Evolutionary conservation across 495 filamentous ascomycete genomes (phyloP).

Genomic region (Penicillium canescens): DNA sequence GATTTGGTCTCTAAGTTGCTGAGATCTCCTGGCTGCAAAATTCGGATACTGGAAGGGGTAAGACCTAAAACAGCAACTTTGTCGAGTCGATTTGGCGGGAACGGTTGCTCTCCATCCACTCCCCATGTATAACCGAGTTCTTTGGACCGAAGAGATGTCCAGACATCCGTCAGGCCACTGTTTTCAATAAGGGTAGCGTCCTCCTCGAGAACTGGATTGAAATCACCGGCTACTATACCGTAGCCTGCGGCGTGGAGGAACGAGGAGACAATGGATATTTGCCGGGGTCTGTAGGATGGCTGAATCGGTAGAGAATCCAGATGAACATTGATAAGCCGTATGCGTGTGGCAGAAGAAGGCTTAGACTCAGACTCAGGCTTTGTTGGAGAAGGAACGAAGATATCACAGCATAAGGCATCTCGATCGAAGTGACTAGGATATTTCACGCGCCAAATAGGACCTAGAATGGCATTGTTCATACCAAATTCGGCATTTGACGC

Average conservation of each 20-base stretch:
- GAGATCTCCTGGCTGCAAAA: slow-evolving; percentile 1
- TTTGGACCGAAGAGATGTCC: slow-evolving; percentile 13
- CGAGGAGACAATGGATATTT: slow-evolving; percentile 17
- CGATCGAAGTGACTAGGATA: slow-evolving; percentile 19
- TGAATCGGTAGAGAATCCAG: slow-evolving; percentile 23
- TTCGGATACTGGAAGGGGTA: slow-evolving; percentile 11
- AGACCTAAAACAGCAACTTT: slow-evolving; percentile 21
- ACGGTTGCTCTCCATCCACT: slow-evolving; percentile 15
- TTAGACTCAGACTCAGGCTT: too few relatives aligned
- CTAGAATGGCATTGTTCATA: slow-evolving; percentile 2
- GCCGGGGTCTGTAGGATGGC: slow-evolving; percentile 22
- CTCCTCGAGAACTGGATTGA: slow-evolving; percentile 27
- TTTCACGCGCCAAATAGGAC: slow-evolving; percentile 19
- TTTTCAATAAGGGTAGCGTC: slow-evolving; percentile 13
- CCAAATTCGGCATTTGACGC: neutral
- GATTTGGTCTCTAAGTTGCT: neutral
- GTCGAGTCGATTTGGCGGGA: slow-evolving; percentile 24
- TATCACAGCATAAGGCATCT: slow-evolving; percentile 27
- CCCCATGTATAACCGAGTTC: slow-evolving; percentile 24
- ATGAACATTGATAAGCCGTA: slow-evolving; percentile 24
- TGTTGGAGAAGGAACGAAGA: slow-evolving; percentile 13
- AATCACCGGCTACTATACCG: slow-evolving; percentile 28
- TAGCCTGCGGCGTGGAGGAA: slow-evolving; percentile 15
- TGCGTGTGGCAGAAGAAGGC: neutral
- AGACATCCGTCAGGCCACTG: slow-evolving; percentile 22